Evolutionary conservation across 106 monocot species (phyloP), one percentile per base, ranked within the genome.

Genomic region (Dactylorhiza incarnata): DNA sequence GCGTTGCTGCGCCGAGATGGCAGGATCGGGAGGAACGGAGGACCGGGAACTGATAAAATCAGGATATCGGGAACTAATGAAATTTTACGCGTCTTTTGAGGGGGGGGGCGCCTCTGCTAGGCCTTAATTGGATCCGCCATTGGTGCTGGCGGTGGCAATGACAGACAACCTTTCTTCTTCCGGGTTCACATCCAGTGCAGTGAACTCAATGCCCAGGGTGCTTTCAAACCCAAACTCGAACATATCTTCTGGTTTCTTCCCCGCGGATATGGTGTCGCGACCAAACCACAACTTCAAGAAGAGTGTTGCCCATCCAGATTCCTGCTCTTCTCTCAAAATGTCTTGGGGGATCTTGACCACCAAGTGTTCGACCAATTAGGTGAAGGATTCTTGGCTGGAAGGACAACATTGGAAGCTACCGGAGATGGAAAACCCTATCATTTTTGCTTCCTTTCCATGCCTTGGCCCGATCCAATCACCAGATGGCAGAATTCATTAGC

Each of bases 391-490:
- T 71, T 73, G 51, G 75, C 72, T 14, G 83, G 84, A 8, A 87
- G 67, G 61, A 48, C 84, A 7, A 19, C 73, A 0, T 7, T 88
- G 8, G 86, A 91, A 8, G 66, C 83, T 12, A 5, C 52, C 6
- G 73, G 65, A 23, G 75, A 53, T 24, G 87, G 81, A 8, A 49
- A n/a, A 6, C 0, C 5, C 48, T 81, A 51, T 75, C 16, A 86
- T 0, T 79, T 95, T 45, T 89, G 92, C 51, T 90, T 95, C 73
- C 67, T 84, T 7, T 16, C 78, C 17, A 88, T 86, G 89, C n/a
- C 44, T 8, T 68, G 52, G 83, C 80, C 83, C 12, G 80, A 92
- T 23, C 12, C 49, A 50, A 55, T n/a, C 12, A 92, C 87, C 9
- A 56, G 75, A 5, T 45, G 4, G 15, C 48, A 15, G 52, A 74